Conservation (phyloP, 352 stramenopile genomes). For the Phytophthora syringae region DNA sequence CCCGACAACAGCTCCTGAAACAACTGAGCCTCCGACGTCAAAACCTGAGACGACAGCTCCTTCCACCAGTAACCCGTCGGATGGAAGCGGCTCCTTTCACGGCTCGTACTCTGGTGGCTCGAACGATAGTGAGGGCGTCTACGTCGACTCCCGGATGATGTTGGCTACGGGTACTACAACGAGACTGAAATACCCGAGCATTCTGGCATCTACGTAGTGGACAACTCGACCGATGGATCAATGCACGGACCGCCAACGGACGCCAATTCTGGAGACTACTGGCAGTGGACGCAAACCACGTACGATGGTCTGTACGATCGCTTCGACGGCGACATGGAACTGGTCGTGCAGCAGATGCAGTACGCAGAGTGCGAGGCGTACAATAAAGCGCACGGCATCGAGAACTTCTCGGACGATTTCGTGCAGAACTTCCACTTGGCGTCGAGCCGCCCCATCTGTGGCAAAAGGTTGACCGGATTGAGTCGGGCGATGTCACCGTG, state of each 20-base stretch:
- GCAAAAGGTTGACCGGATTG: conserved; percentile 53
- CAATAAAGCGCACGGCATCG: conserved; percentile 45
- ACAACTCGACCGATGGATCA: conserved; percentile 21
- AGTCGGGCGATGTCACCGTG: conserved; percentile 42
- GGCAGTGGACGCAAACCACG: conserved; percentile 52
- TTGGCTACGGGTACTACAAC: conserved; percentile 25
- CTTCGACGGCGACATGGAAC: conserved; percentile 57
- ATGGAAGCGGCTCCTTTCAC: neutral
- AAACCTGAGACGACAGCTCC: neutral
- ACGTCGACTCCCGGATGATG: conserved; percentile 21
- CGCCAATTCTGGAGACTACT: conserved; percentile 56
- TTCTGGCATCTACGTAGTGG: conserved; percentile 23
- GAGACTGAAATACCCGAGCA: conserved; percentile 15
- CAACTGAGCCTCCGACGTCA: neutral
- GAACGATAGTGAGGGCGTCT: conserved; percentile 1
- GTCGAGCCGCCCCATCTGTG: conserved; percentile 41
- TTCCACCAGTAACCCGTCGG: neutral
- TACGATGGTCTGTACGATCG: conserved; percentile 54
- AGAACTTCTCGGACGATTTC: conserved; percentile 50
- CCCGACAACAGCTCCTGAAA: neutral
- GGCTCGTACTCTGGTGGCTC: conserved; percentile 10
- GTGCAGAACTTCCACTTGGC: conserved; percentile 57
- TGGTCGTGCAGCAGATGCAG: conserved; percentile 63
- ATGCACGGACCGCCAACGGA: conserved; percentile 26
- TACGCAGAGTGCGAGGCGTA: conserved; percentile 56